Percentiles rank a stretch among this genome's conserved stretches.
Evolutionary conservation across 2,329 filamentous ascomycete genomes (phyloP).

Genomic region (Claviceps maximensis): DNA sequence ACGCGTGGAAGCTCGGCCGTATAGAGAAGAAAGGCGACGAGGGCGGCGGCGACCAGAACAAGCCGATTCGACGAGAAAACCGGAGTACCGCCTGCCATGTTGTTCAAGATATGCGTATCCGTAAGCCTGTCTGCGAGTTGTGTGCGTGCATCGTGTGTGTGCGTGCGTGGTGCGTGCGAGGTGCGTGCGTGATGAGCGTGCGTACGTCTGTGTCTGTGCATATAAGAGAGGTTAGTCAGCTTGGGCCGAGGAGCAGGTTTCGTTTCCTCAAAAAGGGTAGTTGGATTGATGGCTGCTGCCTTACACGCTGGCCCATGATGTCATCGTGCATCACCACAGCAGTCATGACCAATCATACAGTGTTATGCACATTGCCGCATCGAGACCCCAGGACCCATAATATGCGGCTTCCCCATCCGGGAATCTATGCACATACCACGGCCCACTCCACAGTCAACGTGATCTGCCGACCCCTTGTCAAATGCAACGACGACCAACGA

Average conservation of each 20-base stretch:
- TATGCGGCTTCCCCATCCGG: too few species aligned
- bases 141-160: not conserved
- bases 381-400: too few species aligned
- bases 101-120: too few species aligned
- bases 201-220: too few species aligned
- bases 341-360: not conserved
- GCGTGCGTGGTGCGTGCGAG: not conserved
- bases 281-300: not conserved
- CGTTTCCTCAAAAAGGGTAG: too few species aligned
- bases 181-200: not conserved
- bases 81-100: not conserved
- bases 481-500: not conserved
- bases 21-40: slow-evolving; percentile 2
- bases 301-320: not conserved
- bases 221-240: too few species aligned
- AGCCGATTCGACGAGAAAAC: not conserved
- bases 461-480: not conserved
- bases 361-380: too few species aligned
- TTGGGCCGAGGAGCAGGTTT: too few species aligned
- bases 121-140: too few species aligned
- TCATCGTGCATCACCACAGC: not conserved
- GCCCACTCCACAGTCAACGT: too few species aligned
- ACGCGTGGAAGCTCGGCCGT: slow-evolving; percentile 2
- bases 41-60: not conserved
- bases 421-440: too few species aligned